These are phyloP conservation scores for Mrakia gelida DNA, from an alignment of 768 basidiomycete genomes.

Conservation along the genomic window DNA sequence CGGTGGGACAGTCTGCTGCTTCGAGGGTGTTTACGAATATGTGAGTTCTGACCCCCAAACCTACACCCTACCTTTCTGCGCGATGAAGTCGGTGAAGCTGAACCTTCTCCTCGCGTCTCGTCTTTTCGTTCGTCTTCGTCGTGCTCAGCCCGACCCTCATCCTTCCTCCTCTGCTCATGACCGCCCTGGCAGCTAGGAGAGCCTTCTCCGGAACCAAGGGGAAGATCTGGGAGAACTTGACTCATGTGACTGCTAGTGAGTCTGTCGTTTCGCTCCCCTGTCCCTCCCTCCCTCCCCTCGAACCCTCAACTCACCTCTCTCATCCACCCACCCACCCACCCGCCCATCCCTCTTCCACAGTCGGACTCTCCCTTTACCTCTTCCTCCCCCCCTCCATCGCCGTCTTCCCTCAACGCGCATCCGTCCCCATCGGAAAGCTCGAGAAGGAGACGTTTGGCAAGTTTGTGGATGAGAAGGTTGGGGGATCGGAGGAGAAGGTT, in stretches of 20 bases:
- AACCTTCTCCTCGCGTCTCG: not conserved
- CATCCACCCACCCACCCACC: too few species aligned
- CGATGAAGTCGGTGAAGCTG: too few species aligned
- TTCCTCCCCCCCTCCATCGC: constrained; percentile 49
- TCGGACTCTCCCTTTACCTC: constrained; percentile 46
- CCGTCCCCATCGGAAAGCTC: constrained; percentile 43
- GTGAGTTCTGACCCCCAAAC: constrained; percentile 35
- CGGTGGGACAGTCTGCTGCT: constrained; percentile 47
- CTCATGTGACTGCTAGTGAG: constrained; percentile 42
- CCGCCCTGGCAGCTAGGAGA: constrained; percentile 42
- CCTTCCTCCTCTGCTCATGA: constrained; percentile 47
- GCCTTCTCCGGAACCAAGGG: constrained; percentile 44
- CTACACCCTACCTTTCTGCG: not conserved
- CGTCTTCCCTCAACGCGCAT: constrained; percentile 46
- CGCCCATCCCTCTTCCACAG: constrained; percentile 10
- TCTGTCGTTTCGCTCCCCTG: constrained; percentile 21
- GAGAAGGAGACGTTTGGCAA: constrained; percentile 36
- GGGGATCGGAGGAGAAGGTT: constrained; percentile 36
- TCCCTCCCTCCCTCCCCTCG: too few species aligned
- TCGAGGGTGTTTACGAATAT: constrained; percentile 47
- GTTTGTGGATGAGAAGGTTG: constrained; percentile 31
- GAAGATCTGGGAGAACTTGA: constrained; percentile 36
- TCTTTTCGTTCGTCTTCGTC: not conserved
- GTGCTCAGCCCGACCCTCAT: constrained; percentile 45
- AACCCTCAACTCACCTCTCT: not conserved